phyloP scores from a whole-genome alignment of 2,329 filamentous ascomycete genomes.

The Arthrobotrys sphaeroides region DNA sequence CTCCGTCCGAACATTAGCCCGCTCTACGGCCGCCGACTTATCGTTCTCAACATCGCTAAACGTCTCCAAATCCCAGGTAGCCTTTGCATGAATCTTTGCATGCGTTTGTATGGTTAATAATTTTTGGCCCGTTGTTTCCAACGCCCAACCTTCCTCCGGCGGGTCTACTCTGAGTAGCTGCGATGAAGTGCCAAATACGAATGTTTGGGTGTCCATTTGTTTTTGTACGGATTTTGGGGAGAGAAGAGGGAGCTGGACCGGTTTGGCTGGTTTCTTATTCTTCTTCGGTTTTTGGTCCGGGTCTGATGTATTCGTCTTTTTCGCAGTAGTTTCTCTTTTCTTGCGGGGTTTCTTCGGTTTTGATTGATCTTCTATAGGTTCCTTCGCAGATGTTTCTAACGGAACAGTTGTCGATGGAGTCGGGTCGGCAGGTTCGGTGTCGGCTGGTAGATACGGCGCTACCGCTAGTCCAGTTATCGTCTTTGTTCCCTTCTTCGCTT shows the following conservation, averaged over 20 bases:
- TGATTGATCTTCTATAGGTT: neutral
- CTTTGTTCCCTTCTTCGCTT: constrained; percentile 10
- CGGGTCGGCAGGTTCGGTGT: neutral
- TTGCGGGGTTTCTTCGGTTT: constrained; percentile 7
- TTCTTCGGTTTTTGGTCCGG: constrained; percentile 24
- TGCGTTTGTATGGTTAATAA: constrained; percentile 44
- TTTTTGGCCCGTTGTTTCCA: constrained; percentile 38
- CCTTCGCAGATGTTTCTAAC: neutral
- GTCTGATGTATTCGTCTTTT: too few relatives aligned
- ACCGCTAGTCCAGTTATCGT: constrained; percentile 38
- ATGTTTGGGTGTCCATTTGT: constrained; percentile 29
- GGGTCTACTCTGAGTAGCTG: constrained; percentile 23
- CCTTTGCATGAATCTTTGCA: constrained; percentile 35
- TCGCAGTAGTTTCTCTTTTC: neutral
- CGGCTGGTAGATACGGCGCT: constrained; percentile 22
- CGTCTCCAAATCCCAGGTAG: constrained; percentile 14
- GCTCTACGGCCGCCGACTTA: neutral
- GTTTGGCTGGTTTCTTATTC: neutral
- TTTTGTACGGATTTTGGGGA: constrained; percentile 38
- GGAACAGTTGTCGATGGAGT: too few relatives aligned
- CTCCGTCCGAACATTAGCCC: neutral
- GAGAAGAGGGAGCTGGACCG: neutral
- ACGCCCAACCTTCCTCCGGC: constrained; percentile 29
- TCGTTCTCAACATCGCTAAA: constrained; percentile 8
- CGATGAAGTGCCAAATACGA: constrained; percentile 46